A percentile compares a stretch with the other conserved stretches of the same genome.
These are phyloP conservation scores for Cladophialophora exuberans DNA, from an alignment of 2,329 filamentous ascomycete genomes.

Conservation along the genomic window DNA sequence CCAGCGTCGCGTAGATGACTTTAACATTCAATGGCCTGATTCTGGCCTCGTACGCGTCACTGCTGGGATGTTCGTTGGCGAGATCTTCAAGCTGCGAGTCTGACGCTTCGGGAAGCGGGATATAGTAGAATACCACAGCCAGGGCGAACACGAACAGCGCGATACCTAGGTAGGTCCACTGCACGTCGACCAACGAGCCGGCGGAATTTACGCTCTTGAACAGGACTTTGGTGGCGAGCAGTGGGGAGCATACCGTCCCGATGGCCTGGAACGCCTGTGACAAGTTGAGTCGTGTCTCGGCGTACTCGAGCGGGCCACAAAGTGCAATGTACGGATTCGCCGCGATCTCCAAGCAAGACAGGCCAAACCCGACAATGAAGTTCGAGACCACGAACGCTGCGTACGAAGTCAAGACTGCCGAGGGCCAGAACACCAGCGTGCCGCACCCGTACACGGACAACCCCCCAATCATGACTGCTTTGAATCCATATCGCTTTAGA, in stretches of 20 bases:
- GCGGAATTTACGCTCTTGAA: slow-evolving; percentile 56
- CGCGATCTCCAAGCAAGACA: slow-evolving; percentile 63
- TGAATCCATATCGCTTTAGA: slow-evolving; percentile 64
- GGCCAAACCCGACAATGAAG: slow-evolving; percentile 63
- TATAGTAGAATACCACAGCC: slow-evolving; percentile 63
- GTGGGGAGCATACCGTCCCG: slow-evolving; percentile 61
- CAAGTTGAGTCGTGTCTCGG: slow-evolving; percentile 63
- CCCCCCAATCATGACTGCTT: slow-evolving; percentile 63
- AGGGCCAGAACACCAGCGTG: slow-evolving; percentile 66
- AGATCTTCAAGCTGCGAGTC: slow-evolving; percentile 62
- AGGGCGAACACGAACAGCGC: slow-evolving; percentile 62
- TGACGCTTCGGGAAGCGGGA: slow-evolving; percentile 65
- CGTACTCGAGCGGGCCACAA: slow-evolving; percentile 63
- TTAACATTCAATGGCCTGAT: slow-evolving; percentile 50
- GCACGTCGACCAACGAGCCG: slow-evolving; percentile 60
- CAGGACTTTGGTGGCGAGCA: slow-evolving; percentile 62
- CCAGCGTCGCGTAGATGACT: slow-evolving; percentile 61
- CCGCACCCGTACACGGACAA: slow-evolving; percentile 66
- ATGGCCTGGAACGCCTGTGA: slow-evolving; percentile 65
- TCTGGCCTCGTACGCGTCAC: slow-evolving; percentile 53
- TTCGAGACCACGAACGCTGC: slow-evolving; percentile 64
- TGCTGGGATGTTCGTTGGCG: slow-evolving; percentile 54
- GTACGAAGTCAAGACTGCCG: slow-evolving; percentile 64
- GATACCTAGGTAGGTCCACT: slow-evolving; percentile 68
- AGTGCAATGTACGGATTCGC: slow-evolving; percentile 66